Evolutionary conservation across 257 asterid species (phyloP).

Genomic region (Cinchona pubescens): DNA sequence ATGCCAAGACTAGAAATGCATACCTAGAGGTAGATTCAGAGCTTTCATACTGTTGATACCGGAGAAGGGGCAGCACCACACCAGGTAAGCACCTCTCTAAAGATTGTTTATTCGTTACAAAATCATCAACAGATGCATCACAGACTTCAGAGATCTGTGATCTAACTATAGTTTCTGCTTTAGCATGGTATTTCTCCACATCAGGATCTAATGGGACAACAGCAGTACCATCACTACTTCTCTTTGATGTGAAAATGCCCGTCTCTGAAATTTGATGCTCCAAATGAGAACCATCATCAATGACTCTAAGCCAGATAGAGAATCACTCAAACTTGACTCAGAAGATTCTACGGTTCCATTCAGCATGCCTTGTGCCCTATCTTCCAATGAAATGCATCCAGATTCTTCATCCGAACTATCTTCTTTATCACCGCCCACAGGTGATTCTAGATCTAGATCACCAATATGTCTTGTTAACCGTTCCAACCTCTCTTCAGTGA

Average conservation of each 20-base stretch:
- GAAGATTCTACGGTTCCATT: constrained; percentile 50
- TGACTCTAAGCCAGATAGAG: constrained; percentile 35
- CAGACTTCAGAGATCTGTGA: constrained; percentile 28
- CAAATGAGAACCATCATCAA: constrained; percentile 36
- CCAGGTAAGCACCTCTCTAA: constrained; percentile 50
- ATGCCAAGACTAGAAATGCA: constrained; percentile 17
- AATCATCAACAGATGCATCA: constrained; percentile 35
- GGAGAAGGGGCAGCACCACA: constrained; percentile 54
- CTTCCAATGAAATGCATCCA: constrained; percentile 34
- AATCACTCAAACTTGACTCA: constrained; percentile 38
- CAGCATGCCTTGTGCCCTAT: constrained; percentile 34
- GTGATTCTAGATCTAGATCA: constrained; percentile 58
- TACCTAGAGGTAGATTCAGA: constrained; percentile 91
- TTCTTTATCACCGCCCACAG: constrained; percentile 36
- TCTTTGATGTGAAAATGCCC: constrained; percentile 29
- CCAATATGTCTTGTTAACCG: constrained; percentile 66
- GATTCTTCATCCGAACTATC: constrained; percentile 50
- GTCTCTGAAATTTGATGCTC: constrained; percentile 41
- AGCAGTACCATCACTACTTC: constrained; percentile 31
- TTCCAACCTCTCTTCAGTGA: constrained; percentile 88
- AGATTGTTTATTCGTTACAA: constrained; percentile 38
- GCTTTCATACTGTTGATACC: constrained; percentile 73
- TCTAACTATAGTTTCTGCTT: constrained; percentile 33
- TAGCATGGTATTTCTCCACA: constrained; percentile 37
- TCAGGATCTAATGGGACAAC: constrained; percentile 35